Evolutionary conservation across 2,329 filamentous ascomycete genomes (phyloP).

Genomic region (Aschersonia sp.): DNA sequence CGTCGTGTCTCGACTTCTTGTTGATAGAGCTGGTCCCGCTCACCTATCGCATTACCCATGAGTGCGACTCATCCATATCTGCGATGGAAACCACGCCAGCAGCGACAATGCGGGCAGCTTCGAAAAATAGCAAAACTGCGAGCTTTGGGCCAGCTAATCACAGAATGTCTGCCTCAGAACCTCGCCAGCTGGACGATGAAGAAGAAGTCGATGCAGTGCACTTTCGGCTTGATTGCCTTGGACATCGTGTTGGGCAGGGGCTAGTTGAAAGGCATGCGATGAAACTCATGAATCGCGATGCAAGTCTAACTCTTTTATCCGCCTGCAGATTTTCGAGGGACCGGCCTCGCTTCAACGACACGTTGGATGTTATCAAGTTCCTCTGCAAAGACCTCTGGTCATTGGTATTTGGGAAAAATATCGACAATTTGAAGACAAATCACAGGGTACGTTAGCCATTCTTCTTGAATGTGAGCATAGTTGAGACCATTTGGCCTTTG

Average conservation of each 20-base stretch:
- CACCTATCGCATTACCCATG: slow-evolving; percentile 71
- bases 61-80: slow-evolving; percentile 34
- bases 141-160: slow-evolving; percentile 11
- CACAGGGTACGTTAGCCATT: slow-evolving; percentile 48
- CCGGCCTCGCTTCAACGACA: slow-evolving; percentile 77
- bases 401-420: slow-evolving; percentile 87
- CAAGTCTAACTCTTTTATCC: too few relatives aligned
- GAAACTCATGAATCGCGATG: background rate
- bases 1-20: slow-evolving; percentile 83
- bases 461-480: background rate
- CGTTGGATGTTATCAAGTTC: slow-evolving; percentile 94
- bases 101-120: slow-evolving; percentile 1
- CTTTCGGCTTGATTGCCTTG: slow-evolving; percentile 67
- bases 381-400: slow-evolving; percentile 98
- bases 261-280: slow-evolving; percentile 66
- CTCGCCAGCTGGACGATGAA: slow-evolving; percentile 46
- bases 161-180: slow-evolving; percentile 5
- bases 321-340: slow-evolving; percentile 58
- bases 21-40: slow-evolving; percentile 95
- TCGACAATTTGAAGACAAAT: slow-evolving; percentile 98
- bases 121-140: slow-evolving; percentile 3
- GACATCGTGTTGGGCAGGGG: slow-evolving; percentile 85
- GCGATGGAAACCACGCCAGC: slow-evolving; percentile 5
- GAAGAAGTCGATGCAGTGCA: slow-evolving; percentile 77
- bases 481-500: background rate